phyloP scores from a whole-genome alignment of 2,329 filamentous ascomycete genomes.

The Nemania serpens region DNA sequence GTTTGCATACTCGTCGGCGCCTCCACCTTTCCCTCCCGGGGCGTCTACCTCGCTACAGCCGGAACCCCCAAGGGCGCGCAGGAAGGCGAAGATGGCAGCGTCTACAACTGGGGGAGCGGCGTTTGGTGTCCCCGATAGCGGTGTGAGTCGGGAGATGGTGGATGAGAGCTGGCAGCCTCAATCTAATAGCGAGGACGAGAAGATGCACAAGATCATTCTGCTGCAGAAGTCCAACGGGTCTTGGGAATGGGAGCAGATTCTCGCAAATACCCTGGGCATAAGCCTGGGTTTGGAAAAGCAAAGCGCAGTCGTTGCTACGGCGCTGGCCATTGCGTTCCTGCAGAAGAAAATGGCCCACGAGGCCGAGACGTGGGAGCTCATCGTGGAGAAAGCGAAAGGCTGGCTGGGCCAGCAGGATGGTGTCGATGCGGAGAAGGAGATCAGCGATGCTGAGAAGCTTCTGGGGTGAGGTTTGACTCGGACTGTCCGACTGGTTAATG shows the following conservation, averaged over 20 bases:
- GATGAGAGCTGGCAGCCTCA: too few species aligned
- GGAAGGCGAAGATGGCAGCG: too few species aligned
- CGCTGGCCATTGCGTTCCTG: slow-evolving; percentile 17
- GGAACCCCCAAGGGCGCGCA: too few species aligned
- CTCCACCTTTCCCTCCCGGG: too few species aligned
- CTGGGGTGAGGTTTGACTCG: background rate
- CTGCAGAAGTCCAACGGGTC: slow-evolving; percentile 25
- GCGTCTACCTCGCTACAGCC: too few species aligned
- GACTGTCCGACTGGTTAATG: background rate
- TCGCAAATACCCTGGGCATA: background rate
- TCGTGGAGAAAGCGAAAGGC: slow-evolving; percentile 15
- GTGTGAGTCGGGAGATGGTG: too few species aligned
- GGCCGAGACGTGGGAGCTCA: slow-evolving; percentile 19
- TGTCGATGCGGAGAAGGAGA: slow-evolving; percentile 11
- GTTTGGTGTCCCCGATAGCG: too few species aligned
- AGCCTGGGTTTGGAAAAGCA: background rate
- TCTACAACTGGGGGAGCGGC: too few species aligned
- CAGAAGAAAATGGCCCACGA: background rate
- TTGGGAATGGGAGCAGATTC: slow-evolving; percentile 15
- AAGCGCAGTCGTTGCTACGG: slow-evolving; percentile 5
- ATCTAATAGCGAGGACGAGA: slow-evolving; percentile 2
- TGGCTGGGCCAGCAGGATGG: slow-evolving; percentile 17
- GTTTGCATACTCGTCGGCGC: too few species aligned
- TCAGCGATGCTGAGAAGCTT: slow-evolving; percentile 8
- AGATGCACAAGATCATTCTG: slow-evolving; percentile 17